Conservation (phyloP, 768 basidiomycete genomes). For the Crucibulum laeve region DNA sequence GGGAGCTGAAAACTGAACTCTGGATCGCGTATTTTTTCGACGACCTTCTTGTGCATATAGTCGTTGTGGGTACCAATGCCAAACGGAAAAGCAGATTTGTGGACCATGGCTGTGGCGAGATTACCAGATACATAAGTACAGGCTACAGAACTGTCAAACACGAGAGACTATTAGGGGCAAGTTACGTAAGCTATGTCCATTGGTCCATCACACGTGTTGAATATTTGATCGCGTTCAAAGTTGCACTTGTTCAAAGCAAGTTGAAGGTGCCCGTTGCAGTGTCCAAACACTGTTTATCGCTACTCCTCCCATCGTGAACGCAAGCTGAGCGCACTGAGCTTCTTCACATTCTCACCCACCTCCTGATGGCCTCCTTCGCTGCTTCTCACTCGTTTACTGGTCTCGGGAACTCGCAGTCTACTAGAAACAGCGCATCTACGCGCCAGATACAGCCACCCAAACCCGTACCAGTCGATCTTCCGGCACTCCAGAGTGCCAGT, state of each 20-base stretch:
- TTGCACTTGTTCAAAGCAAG: too few relatives aligned
- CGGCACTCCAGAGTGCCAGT: slow-evolving; percentile 62
- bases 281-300: too few relatives aligned
- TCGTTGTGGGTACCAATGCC: slow-evolving; percentile 1
- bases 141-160: too few relatives aligned
- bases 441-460: slow-evolving; percentile 23
- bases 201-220: too few relatives aligned
- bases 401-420: slow-evolving; percentile 6
- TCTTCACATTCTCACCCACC: not conserved
- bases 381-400: slow-evolving; percentile 12
- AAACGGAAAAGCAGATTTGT: slow-evolving; percentile 7
- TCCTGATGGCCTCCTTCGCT: slow-evolving; percentile 6
- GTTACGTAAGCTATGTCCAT: too few relatives aligned
- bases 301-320: too few relatives aligned
- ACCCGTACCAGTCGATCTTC: slow-evolving; percentile 48
- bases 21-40: slow-evolving; percentile 13
- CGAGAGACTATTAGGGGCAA: too few relatives aligned
- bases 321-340: too few relatives aligned
- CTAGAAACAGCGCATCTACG: slow-evolving; percentile 5
- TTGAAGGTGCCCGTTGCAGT: too few relatives aligned
- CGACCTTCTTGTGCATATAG: slow-evolving; percentile 13
- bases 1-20: slow-evolving; percentile 25
- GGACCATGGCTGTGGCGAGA: not conserved
- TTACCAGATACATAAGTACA: not conserved
- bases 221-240: too few relatives aligned